These are phyloP conservation scores for Suhomyces xylopsoci DNA, from an alignment of 805 yeast genomes.

Conservation along the genomic window DNA sequence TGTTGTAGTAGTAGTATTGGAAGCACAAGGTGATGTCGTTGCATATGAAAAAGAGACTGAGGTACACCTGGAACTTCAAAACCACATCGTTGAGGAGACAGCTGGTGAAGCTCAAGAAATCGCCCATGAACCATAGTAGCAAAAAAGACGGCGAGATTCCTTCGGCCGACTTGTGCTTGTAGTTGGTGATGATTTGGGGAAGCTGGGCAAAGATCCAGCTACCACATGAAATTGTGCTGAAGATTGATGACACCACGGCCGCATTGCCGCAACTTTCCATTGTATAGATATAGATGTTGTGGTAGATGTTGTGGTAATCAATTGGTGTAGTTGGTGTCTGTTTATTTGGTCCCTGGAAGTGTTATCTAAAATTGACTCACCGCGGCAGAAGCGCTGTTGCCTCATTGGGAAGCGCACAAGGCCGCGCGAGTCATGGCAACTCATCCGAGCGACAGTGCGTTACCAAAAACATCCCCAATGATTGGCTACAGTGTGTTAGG, in stretches of 20 bases:
- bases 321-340: background rate
- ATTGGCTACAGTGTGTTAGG: background rate
- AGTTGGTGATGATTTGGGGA: conserved; percentile 66
- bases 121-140: conserved; percentile 61
- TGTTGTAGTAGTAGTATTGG: conserved; percentile 42
- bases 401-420: background rate
- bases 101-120: conserved; percentile 36
- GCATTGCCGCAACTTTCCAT: background rate
- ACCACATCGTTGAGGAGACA: conserved; percentile 38
- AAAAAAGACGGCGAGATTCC: conserved; percentile 64
- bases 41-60: conserved; percentile 38
- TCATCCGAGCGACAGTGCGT: background rate
- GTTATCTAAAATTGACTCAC: background rate
- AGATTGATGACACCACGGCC: conserved; percentile 11
- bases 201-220: conserved; percentile 75
- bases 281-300: too few species aligned
- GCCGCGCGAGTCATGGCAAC: background rate
- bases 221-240: conserved; percentile 37
- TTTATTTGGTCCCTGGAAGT: background rate
- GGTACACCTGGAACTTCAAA: conserved; percentile 36
- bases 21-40: conserved; percentile 39
- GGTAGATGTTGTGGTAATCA: background rate
- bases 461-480: background rate
- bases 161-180: conserved; percentile 57
- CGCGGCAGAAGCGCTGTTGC: background rate